A percentile compares a stretch with the other conserved stretches of the same genome.
These are phyloP conservation scores for Graphilbum ipis-grandicollis DNA, from an alignment of 2,329 filamentous ascomycete species.

Conservation along the genomic window DNA sequence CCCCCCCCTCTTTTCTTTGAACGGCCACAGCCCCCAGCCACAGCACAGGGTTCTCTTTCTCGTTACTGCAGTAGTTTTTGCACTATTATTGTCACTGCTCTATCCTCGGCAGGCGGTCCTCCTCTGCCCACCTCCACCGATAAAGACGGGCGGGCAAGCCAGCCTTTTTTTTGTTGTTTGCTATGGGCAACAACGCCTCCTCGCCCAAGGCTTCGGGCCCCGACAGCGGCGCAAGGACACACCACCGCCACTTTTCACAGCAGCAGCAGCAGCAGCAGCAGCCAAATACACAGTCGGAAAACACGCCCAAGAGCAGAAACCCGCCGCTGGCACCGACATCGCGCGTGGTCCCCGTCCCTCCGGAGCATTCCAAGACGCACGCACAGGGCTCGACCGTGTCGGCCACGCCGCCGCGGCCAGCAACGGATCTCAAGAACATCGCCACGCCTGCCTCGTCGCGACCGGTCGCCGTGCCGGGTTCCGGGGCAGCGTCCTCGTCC, in stretches of 20 bases:
- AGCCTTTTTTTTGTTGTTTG: no score
- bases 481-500: background rate
- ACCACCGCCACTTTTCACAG: no score
- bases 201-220: conserved; percentile 18
- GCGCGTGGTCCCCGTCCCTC: conserved; percentile 38
- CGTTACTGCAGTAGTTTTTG: no score
- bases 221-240: no score
- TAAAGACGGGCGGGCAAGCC: no score
- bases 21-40: no score
- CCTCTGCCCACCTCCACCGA: no score
- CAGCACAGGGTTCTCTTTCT: no score
- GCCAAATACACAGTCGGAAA: conserved; percentile 10
- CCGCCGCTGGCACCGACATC: conserved; percentile 38
- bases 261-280: conserved; percentile 11
- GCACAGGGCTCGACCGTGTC: conserved; percentile 36
- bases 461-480: conserved; percentile 37
- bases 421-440: conserved; percentile 15
- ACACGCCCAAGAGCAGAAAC: conserved; percentile 17
- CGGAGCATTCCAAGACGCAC: conserved; percentile 44
- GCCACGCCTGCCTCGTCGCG: conserved; percentile 20
- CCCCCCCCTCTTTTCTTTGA: no score
- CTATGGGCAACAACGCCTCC: conserved; percentile 28
- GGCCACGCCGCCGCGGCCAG: conserved; percentile 10
- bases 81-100: no score
- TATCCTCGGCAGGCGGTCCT: no score